Percentiles rank a stretch among this genome's conserved stretches.
phyloP scores from a whole-genome alignment of 2,329 filamentous ascomycete species.

The Pseudogymnoascus sp. region DNA sequence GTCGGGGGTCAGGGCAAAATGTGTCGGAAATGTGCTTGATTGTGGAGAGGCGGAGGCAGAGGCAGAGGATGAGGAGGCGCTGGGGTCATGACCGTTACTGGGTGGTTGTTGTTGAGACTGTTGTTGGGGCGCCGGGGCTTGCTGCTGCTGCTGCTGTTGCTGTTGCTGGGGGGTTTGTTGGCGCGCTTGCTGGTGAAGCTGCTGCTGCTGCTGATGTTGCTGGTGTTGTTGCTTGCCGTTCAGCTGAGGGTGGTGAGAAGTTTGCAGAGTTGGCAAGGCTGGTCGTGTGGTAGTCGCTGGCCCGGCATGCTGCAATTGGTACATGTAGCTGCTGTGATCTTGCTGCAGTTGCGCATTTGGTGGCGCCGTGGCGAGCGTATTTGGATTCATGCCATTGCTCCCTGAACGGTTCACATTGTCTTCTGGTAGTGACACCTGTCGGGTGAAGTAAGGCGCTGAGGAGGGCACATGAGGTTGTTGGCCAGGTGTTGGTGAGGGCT shows the following conservation, averaged over 20 bases:
- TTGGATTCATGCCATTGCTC: constrained; percentile 9
- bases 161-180: constrained; percentile 26
- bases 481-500: neutral
- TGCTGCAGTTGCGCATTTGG: constrained; percentile 4
- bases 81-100: constrained; percentile 13
- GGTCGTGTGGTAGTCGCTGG: neutral
- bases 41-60: neutral
- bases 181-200: constrained; percentile 27
- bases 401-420: neutral
- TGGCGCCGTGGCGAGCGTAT: neutral
- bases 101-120: constrained; percentile 24
- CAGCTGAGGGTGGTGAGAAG: neutral
- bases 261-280: neutral
- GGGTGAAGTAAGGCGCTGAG: neutral
- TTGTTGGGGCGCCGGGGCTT: constrained; percentile 18
- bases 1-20: neutral
- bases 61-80: neutral
- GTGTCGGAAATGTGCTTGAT: neutral
- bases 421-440: neutral
- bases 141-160: constrained; percentile 27
- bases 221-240: constrained; percentile 24
- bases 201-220: constrained; percentile 20
- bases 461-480: constrained; percentile 10
- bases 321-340: constrained; percentile 4
- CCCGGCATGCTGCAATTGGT: neutral